Base-by-base conservation (phyloP, 2,329 filamentous ascomycete genomes). In the Sordariomycetes sp. region DNA sequence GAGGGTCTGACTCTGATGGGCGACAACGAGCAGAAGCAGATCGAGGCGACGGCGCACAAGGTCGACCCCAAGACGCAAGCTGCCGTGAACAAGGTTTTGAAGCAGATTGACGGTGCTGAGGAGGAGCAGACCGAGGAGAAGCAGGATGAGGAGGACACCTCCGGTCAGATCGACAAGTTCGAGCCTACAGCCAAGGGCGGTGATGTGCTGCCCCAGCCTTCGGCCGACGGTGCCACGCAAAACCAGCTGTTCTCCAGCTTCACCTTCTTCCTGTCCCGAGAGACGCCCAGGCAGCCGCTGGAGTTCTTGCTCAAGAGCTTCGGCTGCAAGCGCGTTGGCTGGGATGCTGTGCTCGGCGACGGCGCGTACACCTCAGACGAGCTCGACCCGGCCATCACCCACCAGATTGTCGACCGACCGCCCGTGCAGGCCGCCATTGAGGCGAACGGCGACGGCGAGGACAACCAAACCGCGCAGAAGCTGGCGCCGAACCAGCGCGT, bases 271-370 rank as follows among this genome's bases (percentile, higher is more conserved):
- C 74, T 98, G 28, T 94, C 90, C 24, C 82, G 92, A 48, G 92
- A 98, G 64, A 88, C 90, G 4, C 92, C 92, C 11, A 77, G 88
- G 44, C 83, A 87, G 44, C 79, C 92, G 3, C 68, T 98, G 16
- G 92, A 98, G 57, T 94, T 98, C 54, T 75, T 98, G 35, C 73
- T 98, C 34, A 83, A 88, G 52, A 76, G 90, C 4, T 98, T 96
- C 52, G 92, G 92, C 42, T 96, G 90, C 68, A 94, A 90, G 66
- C 78, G 90, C 29, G 82, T 98, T 46, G 92, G 88, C 27, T 98
- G 92, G 92, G 90, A 96, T 52, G 72, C 78, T 21, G 82, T 94
- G 16, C 72, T 94, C 15, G 92, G 92, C 34, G 88, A 87, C 41
- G 92, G 92, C 30, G 84, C 92, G 32, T 98, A 86, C 63, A 96